Conservation (phyloP, 2,329 filamentous ascomycete species). For the Pseudopyricularia javanii region DNA sequence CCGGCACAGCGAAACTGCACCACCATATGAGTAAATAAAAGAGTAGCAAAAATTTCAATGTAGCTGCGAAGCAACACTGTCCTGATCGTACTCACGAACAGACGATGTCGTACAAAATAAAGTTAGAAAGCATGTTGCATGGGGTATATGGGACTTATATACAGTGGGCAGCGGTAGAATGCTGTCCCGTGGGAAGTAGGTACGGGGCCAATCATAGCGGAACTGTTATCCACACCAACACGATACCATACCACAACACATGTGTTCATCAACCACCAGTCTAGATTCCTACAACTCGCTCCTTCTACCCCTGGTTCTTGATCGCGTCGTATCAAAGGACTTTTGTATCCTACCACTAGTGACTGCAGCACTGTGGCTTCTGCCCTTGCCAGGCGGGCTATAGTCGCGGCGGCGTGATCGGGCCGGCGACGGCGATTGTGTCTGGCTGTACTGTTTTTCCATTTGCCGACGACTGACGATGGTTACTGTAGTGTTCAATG, state of each 20-base stretch:
- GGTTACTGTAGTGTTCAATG: slow-evolving; percentile 17
- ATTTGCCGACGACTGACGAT: neutral
- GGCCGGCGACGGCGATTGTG: slow-evolving; percentile 6
- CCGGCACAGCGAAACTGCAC: too few relatives aligned
- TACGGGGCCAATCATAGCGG: neutral
- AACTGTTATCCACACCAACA: neutral
- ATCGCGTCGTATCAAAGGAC: slow-evolving; percentile 26
- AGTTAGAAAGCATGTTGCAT: slow-evolving; percentile 12
- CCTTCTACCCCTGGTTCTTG: slow-evolving; percentile 26
- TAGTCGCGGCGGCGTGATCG: slow-evolving; percentile 17
- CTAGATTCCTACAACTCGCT: slow-evolving; percentile 21
- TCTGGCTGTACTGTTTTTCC: neutral
- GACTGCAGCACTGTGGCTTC: slow-evolving; percentile 33
- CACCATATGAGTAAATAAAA: too few relatives aligned
- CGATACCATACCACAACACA: neutral
- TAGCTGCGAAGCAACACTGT: too few relatives aligned
- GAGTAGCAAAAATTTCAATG: neutral
- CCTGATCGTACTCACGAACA: neutral
- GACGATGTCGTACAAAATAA: neutral
- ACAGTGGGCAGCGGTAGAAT: slow-evolving; percentile 10
- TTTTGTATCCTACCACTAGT: slow-evolving; percentile 34
- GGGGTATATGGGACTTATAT: slow-evolving; percentile 18
- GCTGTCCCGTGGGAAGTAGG: neutral
- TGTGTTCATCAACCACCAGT: neutral
- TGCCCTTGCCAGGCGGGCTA: slow-evolving; percentile 17